Conservation (phyloP, 1,139 yeast genomes). For the Yamadazyma sp. region DNA sequence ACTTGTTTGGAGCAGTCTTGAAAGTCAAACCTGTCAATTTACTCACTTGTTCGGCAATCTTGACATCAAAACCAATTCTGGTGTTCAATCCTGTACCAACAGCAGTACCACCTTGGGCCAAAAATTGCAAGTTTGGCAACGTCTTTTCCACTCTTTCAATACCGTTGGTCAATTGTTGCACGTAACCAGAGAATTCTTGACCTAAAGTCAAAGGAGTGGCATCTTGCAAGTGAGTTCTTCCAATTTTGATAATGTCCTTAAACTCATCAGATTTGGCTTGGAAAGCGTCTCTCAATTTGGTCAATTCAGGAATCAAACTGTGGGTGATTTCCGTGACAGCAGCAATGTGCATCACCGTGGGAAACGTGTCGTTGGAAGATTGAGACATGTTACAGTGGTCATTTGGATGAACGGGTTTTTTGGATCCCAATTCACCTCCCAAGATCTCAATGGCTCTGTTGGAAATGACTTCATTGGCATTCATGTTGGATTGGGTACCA, state of each 20-base stretch:
- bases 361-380: conserved; percentile 97
- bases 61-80: conserved; percentile 80
- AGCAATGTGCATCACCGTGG: conserved; percentile 99
- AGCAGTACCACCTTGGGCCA: conserved; percentile 99
- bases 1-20: conserved; percentile 96
- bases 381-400: conserved; percentile 99
- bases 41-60: conserved; percentile 77
- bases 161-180: conserved; percentile 88
- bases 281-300: conserved; percentile 73
- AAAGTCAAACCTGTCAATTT: conserved; percentile 85
- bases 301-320: conserved; percentile 76
- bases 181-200: conserved; percentile 97
- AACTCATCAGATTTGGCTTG: conserved; percentile 80
- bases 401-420: conserved; percentile 94
- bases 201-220: conserved; percentile 98
- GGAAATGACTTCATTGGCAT: conserved; percentile 96
- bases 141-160: conserved; percentile 78
- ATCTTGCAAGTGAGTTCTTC: conserved; percentile 98
- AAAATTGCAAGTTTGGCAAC: conserved; percentile 71
- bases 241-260: conserved; percentile 87
- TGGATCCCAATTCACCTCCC: conserved; percentile 90
- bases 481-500: conserved; percentile 98
- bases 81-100: conserved; percentile 99
- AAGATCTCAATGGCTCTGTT: conserved; percentile 95
- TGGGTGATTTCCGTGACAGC: conserved; percentile 86